Evolutionary conservation across 2,329 filamentous ascomycete genomes (phyloP).

Genomic region (Penicillium sp.): DNA sequence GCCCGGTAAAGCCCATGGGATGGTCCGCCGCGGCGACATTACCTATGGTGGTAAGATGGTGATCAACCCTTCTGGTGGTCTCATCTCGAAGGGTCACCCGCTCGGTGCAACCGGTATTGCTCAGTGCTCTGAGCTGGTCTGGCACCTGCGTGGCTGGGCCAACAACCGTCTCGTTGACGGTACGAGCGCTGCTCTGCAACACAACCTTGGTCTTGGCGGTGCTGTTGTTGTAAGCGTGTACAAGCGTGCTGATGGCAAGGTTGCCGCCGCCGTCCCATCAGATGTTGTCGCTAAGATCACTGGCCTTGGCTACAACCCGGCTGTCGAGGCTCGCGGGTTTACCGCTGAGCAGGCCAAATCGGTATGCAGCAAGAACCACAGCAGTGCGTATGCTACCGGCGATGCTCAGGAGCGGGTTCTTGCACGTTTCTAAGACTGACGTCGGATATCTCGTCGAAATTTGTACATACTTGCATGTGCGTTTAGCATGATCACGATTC

Average conservation of each 20-base stretch:
- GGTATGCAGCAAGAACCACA: slow-evolving; percentile 68
- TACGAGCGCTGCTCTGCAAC: slow-evolving; percentile 76
- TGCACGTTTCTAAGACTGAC: slow-evolving; percentile 59
- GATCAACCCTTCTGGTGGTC: slow-evolving; percentile 88
- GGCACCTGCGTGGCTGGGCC: slow-evolving; percentile 94
- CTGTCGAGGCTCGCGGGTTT: slow-evolving; percentile 84
- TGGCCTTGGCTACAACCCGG: slow-evolving; percentile 85
- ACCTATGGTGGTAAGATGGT: slow-evolving; percentile 82
- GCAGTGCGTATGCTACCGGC: slow-evolving; percentile 73
- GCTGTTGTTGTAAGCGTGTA: slow-evolving; percentile 91
- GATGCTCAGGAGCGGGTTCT: slow-evolving; percentile 74
- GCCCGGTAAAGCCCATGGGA: slow-evolving; percentile 83
- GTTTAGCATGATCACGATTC: slow-evolving; percentile 13
- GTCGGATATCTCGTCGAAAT: neutral
- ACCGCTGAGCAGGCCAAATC: slow-evolving; percentile 70
- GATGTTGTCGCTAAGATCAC: slow-evolving; percentile 65
- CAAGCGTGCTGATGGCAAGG: slow-evolving; percentile 73
- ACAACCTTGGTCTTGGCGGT: slow-evolving; percentile 89
- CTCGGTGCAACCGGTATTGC: slow-evolving; percentile 92
- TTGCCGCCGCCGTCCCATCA: slow-evolving; percentile 60
- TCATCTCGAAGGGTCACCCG: slow-evolving; percentile 95
- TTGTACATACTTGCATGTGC: slow-evolving; percentile 10
- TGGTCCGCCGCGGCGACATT: slow-evolving; percentile 83
- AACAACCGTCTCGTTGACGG: slow-evolving; percentile 75
- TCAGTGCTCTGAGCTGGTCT: slow-evolving; percentile 91